These are phyloP conservation scores for Apiospora hydei DNA, from an alignment of 2,329 filamentous ascomycete species.

Conservation along the genomic window DNA sequence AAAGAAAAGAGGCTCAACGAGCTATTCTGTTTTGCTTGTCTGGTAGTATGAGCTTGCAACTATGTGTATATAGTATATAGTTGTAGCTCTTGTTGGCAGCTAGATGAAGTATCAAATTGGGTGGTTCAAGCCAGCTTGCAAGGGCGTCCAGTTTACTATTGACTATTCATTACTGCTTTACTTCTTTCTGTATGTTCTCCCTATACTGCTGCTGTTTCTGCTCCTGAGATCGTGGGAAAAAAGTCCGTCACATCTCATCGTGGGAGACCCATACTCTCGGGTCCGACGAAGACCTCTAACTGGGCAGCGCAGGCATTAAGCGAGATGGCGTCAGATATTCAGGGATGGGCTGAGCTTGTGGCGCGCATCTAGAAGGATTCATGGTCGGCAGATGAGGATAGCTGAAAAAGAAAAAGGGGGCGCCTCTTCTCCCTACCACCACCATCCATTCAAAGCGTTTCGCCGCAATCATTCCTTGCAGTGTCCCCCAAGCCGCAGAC, in stretches of 20 bases:
- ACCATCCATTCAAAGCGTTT: background rate
- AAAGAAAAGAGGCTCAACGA: background rate
- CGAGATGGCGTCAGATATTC: conserved; percentile 10
- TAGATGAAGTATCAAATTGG: background rate
- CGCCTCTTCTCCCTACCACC: background rate
- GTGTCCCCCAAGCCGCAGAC: background rate
- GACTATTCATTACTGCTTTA: background rate
- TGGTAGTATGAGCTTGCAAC: background rate
- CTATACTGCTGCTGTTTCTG: background rate
- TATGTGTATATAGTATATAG: background rate
- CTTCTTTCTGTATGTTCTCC: background rate
- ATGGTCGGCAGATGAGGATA: background rate
- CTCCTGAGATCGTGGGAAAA: background rate
- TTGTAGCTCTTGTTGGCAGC: background rate
- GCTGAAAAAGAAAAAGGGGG: conserved; percentile 3
- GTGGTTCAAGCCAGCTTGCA: background rate
- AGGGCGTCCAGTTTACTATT: background rate
- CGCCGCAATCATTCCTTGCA: background rate
- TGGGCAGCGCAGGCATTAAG: conserved; percentile 7
- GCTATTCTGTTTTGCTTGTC: background rate
- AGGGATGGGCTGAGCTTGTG: conserved; percentile 6
- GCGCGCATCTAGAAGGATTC: conserved; percentile 16
- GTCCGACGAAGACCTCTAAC: background rate
- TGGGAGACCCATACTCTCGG: conserved; percentile 5
- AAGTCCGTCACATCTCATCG: background rate